Evolutionary conservation across 257 asterid genomes (phyloP).

Genomic region (Solanum etuberosum): DNA sequence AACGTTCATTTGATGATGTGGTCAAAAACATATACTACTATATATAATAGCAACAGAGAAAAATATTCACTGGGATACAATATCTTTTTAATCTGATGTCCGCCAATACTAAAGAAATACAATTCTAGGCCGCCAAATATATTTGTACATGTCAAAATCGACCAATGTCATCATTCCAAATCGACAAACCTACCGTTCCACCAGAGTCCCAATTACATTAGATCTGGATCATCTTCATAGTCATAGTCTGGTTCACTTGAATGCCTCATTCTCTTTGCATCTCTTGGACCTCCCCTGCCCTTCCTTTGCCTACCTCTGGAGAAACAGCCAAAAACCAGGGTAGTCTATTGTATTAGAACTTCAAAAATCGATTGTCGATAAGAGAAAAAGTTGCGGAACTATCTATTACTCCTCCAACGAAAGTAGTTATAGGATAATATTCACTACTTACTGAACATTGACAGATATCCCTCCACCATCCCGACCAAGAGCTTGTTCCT

Average conservation of each 20-base stretch:
- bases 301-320: conserved; percentile 83
- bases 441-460: conserved; percentile 67
- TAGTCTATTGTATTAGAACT: not conserved
- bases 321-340: not conserved
- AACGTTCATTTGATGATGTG: not conserved
- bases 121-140: not conserved
- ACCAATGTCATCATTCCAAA: not conserved
- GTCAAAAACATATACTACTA: not conserved
- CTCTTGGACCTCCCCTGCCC: conserved; percentile 85
- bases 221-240: conserved; percentile 90
- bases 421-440: not conserved
- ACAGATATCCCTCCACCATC: conserved; percentile 66
- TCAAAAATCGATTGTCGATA: not conserved
- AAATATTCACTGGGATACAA: not conserved
- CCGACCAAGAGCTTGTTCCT: conserved; percentile 71
- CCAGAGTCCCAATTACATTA: conserved; percentile 34
- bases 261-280: conserved; percentile 71
- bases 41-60: not conserved
- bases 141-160: not conserved
- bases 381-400: not conserved
- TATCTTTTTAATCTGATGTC: not conserved
- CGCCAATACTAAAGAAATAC: not conserved
- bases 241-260: conserved; percentile 84
- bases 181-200: not conserved
- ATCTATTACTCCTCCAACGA: not conserved